Evolutionary conservation across 2,329 filamentous ascomycete genomes (phyloP).

Genomic region (Arthrobotrys iridis): DNA sequence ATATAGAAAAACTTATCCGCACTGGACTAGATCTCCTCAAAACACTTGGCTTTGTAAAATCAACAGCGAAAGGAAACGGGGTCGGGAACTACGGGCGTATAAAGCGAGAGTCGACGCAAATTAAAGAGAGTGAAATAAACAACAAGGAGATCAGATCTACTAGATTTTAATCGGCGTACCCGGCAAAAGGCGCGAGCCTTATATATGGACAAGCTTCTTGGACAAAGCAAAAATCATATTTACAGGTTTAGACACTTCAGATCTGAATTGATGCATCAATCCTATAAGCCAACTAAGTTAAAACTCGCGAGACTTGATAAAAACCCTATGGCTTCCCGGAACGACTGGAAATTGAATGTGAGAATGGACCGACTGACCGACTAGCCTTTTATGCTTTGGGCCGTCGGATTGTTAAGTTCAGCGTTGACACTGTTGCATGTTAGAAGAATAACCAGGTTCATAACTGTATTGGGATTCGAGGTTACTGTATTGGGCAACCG

Average conservation of each 20-base stretch:
- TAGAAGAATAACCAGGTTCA: neutral
- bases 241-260: neutral
- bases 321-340: neutral
- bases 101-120: neutral
- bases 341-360: neutral
- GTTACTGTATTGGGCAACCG: neutral
- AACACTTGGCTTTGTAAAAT: neutral
- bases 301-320: neutral
- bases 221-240: neutral
- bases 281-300: neutral
- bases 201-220: neutral
- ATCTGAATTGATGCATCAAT: neutral
- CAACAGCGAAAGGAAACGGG: neutral
- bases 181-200: neutral
- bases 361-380: neutral
- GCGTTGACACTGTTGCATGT: slow-evolving; percentile 10
- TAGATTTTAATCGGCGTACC: neutral
- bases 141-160: neutral
- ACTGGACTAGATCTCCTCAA: neutral
- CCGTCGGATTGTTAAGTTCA: neutral
- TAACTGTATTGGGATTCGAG: too few species aligned
- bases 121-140: neutral
- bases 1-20: neutral
- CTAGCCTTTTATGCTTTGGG: neutral
- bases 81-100: neutral